These are phyloP conservation scores for Aspergillus heteromorphus DNA, from an alignment of 495 filamentous ascomycete species.

Conservation along the genomic window DNA sequence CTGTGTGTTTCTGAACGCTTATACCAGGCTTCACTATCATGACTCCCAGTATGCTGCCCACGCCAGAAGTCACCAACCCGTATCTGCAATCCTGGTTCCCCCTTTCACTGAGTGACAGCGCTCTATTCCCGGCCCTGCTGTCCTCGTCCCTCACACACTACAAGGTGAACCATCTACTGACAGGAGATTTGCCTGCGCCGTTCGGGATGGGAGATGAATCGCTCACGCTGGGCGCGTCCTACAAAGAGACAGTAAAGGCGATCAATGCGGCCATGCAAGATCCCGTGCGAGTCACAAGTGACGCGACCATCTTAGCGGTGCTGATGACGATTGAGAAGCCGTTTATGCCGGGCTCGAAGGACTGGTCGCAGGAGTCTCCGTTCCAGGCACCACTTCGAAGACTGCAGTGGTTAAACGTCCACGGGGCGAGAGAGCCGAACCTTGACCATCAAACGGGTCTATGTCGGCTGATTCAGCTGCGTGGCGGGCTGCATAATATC, in stretches of 20 bases:
- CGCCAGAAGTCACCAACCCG: neutral
- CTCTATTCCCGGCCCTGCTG: slow-evolving; percentile 3
- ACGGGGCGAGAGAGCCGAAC: slow-evolving; percentile 3
- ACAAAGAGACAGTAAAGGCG: neutral
- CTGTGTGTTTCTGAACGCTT: too few species aligned
- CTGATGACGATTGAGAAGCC: neutral
- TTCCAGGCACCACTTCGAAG: slow-evolving; percentile 2
- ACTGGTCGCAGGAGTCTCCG: neutral
- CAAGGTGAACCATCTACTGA: neutral
- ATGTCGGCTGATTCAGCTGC: neutral
- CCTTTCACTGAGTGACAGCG: neutral
- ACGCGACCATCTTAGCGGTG: neutral
- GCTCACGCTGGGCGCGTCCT: neutral
- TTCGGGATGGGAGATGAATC: neutral
- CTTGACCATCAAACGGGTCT: slow-evolving; percentile 2
- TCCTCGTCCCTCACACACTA: slow-evolving; percentile 3
- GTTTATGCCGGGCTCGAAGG: neutral
- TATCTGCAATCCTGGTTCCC: slow-evolving; percentile 7
- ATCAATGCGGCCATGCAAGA: neutral
- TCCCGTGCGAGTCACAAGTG: neutral
- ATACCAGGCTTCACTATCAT: neutral
- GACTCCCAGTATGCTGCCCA: slow-evolving; percentile 3
- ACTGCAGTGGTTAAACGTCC: slow-evolving; percentile 6
- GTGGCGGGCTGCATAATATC: slow-evolving; percentile 3
- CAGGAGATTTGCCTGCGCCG: neutral